phyloP scores from a whole-genome alignment of 2,329 filamentous ascomycete genomes.

The Botrytis sinoallii region DNA sequence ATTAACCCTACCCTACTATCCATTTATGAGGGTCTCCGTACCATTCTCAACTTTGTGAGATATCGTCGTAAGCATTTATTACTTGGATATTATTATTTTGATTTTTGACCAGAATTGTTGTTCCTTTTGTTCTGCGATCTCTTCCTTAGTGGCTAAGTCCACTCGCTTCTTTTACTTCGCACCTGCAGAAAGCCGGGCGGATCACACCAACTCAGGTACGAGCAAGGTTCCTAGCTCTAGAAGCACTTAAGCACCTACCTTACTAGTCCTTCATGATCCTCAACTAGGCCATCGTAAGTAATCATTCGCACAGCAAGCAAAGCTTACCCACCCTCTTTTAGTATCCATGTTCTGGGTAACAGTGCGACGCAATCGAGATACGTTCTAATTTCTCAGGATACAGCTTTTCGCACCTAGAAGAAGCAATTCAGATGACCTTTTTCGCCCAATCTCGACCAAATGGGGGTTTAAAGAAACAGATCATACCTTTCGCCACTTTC shows the following conservation, averaged over 20 bases:
- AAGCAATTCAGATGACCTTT: slow-evolving; percentile 15
- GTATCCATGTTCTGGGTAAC: neutral
- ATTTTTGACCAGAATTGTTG: slow-evolving; percentile 13
- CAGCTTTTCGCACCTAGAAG: neutral
- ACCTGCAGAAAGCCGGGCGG: slow-evolving; percentile 23
- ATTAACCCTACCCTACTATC: neutral
- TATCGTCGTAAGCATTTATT: neutral
- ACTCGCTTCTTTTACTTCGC: slow-evolving; percentile 7
- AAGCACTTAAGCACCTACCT: neutral
- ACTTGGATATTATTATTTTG: neutral
- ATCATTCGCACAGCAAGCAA: neutral
- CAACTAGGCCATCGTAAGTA: neutral
- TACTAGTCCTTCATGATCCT: neutral
- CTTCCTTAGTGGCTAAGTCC: slow-evolving; percentile 8
- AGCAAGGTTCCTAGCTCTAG: slow-evolving; percentile 23
- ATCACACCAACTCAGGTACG: slow-evolving; percentile 30
- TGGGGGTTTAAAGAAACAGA: neutral
- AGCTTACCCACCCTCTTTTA: slow-evolving; percentile 7
- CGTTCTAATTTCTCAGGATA: neutral
- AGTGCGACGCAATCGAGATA: slow-evolving; percentile 6
- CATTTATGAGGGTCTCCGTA: neutral
- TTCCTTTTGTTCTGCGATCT: slow-evolving; percentile 10
- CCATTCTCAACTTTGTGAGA: neutral
- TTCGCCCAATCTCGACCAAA: slow-evolving; percentile 2
- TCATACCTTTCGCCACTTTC: neutral